Evolutionary conservation across 2,329 filamentous ascomycete genomes (phyloP).

Genomic region (Aureobasidium sp.): DNA sequence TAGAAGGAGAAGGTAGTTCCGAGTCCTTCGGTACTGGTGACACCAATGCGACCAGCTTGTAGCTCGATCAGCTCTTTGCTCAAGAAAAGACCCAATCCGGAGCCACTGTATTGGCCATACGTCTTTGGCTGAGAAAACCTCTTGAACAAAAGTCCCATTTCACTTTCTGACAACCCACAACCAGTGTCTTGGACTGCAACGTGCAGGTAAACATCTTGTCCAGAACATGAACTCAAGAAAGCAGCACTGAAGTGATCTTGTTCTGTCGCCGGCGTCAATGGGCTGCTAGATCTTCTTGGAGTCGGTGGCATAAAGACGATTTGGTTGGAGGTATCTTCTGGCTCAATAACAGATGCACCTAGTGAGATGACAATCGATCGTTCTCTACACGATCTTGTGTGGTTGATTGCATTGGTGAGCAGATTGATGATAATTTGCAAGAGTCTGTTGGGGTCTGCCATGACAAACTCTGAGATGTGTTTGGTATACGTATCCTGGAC

Average conservation of each 20-base stretch:
- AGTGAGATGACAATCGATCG: slow-evolving; percentile 8
- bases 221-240: background rate
- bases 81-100: slow-evolving; percentile 59
- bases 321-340: background rate
- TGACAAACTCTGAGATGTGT: slow-evolving; percentile 14
- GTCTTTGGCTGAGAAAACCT: slow-evolving; percentile 60
- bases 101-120: slow-evolving; percentile 59
- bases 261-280: background rate
- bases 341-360: background rate
- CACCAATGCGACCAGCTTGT: slow-evolving; percentile 59
- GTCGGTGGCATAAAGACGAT: background rate
- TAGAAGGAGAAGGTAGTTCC: slow-evolving; percentile 60
- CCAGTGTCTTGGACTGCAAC: slow-evolving; percentile 14
- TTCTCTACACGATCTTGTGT: slow-evolving; percentile 11
- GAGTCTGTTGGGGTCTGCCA: slow-evolving; percentile 22
- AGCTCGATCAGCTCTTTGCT: slow-evolving; percentile 57
- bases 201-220: slow-evolving; percentile 12
- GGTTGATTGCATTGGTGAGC: slow-evolving; percentile 21
- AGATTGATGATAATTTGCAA: slow-evolving; percentile 26
- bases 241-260: background rate
- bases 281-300: background rate
- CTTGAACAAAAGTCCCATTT: slow-evolving; percentile 48
- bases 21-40: slow-evolving; percentile 46
- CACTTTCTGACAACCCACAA: slow-evolving; percentile 28
- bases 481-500: background rate